These are phyloP conservation scores for Fonsecaea nubica DNA, from an alignment of 2,329 filamentous ascomycete genomes.

Conservation along the genomic window DNA sequence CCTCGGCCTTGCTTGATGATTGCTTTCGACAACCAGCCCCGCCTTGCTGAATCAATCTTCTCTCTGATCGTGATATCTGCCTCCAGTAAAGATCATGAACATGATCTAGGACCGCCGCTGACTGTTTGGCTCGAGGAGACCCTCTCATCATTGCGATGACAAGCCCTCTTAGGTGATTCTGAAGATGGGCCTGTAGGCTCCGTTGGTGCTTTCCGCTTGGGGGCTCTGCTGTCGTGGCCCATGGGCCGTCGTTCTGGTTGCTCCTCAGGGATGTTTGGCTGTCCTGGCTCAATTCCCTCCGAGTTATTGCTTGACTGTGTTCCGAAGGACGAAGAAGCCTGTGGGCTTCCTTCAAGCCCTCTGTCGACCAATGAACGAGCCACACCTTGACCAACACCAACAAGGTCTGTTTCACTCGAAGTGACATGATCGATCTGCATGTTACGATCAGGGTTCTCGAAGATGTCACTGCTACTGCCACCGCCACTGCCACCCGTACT, in stretches of 20 bases:
- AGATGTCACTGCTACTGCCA: background rate
- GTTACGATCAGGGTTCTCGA: background rate
- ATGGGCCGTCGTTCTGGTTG: background rate
- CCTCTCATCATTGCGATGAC: background rate
- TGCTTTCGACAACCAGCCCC: conserved; percentile 46
- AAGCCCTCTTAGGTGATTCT: background rate
- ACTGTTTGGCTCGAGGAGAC: background rate
- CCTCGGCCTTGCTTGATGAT: conserved; percentile 38
- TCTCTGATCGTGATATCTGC: conserved; percentile 47
- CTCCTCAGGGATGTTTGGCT: background rate
- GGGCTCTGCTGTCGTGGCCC: background rate
- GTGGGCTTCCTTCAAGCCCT: background rate
- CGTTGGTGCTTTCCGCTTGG: conserved; percentile 14
- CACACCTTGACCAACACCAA: background rate
- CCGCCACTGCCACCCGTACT: background rate
- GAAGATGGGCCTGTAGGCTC: background rate
- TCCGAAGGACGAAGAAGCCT: conserved; percentile 5
- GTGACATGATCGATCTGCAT: background rate
- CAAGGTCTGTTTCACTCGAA: background rate
- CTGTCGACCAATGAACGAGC: background rate
- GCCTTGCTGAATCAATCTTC: conserved; percentile 55
- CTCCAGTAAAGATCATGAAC: background rate
- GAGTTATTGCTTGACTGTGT: background rate
- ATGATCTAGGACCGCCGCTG: background rate
- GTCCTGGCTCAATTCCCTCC: background rate